A percentile compares a stretch with the other conserved stretches of the same genome.
Conservation (phyloP, 2,329 filamentous ascomycete genomes). For the Davidsoniella eucalypti region DNA sequence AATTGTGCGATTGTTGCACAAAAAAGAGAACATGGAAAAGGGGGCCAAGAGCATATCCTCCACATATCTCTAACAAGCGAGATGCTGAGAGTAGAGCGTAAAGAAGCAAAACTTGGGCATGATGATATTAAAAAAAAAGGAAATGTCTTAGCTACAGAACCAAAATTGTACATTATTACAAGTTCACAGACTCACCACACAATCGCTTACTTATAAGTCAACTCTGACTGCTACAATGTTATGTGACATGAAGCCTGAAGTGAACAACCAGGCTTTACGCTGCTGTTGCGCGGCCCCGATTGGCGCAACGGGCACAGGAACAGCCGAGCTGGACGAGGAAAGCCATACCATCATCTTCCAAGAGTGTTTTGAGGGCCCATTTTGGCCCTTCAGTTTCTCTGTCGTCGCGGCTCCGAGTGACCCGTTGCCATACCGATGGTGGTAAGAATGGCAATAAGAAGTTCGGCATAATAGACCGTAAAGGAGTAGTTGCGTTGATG, state of each 20-base stretch:
- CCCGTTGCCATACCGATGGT: too few species aligned
- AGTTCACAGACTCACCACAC: background rate
- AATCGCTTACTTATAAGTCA: conserved; percentile 21
- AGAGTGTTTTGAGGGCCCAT: conserved; percentile 33
- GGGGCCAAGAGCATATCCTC: too few species aligned
- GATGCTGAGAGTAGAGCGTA: too few species aligned
- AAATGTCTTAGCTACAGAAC: background rate
- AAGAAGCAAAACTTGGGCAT: too few species aligned
- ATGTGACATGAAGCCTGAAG: conserved; percentile 36
- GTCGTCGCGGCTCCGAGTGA: too few species aligned
- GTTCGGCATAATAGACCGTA: too few species aligned
- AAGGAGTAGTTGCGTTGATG: conserved; percentile 2
- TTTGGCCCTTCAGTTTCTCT: background rate
- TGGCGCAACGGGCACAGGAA: conserved; percentile 37
- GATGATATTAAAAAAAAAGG: too few species aligned
- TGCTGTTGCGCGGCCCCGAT: conserved; percentile 22
- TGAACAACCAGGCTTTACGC: conserved; percentile 39
- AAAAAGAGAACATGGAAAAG: too few species aligned
- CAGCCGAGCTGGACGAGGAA: conserved; percentile 32
- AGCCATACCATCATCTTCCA: conserved; percentile 40
- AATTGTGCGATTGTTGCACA: too few species aligned
- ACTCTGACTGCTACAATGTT: conserved; percentile 35
- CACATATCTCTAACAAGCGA: too few species aligned
- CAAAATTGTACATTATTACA: background rate
- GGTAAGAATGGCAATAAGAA: too few species aligned